phyloP scores from a whole-genome alignment of 164 flowering plant genomes.

The Liriodendron chinense region DNA sequence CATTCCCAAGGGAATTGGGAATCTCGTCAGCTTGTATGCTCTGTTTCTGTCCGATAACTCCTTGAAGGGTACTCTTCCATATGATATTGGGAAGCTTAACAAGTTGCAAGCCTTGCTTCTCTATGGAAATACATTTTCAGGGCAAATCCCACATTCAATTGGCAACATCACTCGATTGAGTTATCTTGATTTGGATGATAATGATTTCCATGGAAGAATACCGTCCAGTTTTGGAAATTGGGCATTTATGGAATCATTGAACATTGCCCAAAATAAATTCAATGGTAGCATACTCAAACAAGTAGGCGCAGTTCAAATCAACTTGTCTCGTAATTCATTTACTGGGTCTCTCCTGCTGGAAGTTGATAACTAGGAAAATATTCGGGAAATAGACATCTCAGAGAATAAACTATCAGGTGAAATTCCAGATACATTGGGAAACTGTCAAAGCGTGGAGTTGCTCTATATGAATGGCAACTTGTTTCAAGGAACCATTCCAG shows the following conservation, averaged over 20 bases:
- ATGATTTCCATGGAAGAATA: constrained; percentile 1
- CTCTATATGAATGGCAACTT: constrained; percentile 22
- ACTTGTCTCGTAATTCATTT: constrained; percentile 20
- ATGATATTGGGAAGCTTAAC: constrained; percentile 5
- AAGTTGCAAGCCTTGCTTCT: background rate
- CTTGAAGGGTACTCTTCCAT: constrained; percentile 2
- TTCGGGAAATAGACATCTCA: constrained; percentile 17
- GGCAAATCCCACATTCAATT: background rate
- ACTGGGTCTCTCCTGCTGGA: constrained; percentile 27
- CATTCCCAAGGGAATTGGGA: constrained; percentile 12
- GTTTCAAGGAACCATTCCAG: constrained; percentile 28
- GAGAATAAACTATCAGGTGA: constrained; percentile 32
- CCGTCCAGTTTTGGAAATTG: background rate
- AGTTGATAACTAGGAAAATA: constrained; percentile 22
- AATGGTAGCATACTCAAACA: constrained; percentile 25
- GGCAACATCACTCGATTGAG: background rate
- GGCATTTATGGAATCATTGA: background rate
- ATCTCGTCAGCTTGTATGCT: background rate
- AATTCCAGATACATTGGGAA: constrained; percentile 27
- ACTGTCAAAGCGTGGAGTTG: constrained; percentile 12
- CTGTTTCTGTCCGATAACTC: background rate
- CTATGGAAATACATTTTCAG: background rate
- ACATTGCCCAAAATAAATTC: background rate
- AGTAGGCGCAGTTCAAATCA: constrained; percentile 9
- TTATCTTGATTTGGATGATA: background rate